Conservation (phyloP, 1,284 basidiomycete genomes). For the Melanopsichium pennsylvanicum region DNA sequence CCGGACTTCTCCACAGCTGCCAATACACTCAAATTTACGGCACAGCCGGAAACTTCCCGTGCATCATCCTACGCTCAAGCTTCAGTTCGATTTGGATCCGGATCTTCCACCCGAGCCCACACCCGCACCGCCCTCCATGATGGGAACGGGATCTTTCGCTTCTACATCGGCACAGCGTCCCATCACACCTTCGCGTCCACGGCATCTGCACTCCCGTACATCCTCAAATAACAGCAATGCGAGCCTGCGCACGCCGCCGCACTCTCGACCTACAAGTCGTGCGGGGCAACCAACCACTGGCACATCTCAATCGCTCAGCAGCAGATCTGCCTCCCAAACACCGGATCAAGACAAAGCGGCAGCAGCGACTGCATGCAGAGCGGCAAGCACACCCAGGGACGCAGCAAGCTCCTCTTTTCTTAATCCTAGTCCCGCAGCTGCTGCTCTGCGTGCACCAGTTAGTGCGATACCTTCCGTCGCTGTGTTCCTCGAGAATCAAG, state of each 20-base stretch:
- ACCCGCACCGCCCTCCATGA: background rate
- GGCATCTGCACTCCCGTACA: slow-evolving; percentile 21
- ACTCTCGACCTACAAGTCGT: slow-evolving; percentile 33
- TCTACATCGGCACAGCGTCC: slow-evolving; percentile 11
- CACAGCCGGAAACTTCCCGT: slow-evolving; percentile 43
- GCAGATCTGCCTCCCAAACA: slow-evolving; percentile 12
- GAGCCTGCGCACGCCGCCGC: slow-evolving; percentile 28
- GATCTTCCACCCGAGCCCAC: slow-evolving; percentile 31
- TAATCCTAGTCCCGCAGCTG: slow-evolving; percentile 16
- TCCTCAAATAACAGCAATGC: slow-evolving; percentile 20
- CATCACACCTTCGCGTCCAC: slow-evolving; percentile 19
- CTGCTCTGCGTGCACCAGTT: background rate
- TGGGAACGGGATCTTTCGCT: no score
- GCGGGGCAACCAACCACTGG: slow-evolving; percentile 15
- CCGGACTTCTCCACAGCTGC: slow-evolving; percentile 4
- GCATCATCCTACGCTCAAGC: slow-evolving; percentile 57
- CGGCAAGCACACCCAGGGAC: slow-evolving; percentile 4
- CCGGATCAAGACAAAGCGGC: slow-evolving; percentile 6
- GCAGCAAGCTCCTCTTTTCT: slow-evolving; percentile 1
- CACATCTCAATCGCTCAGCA: slow-evolving; percentile 7
- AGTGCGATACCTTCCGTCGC: slow-evolving; percentile 16
- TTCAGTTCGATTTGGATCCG: slow-evolving; percentile 52
- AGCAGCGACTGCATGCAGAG: background rate
- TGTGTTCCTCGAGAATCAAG: slow-evolving; percentile 31
- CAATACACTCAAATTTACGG: slow-evolving; percentile 4